These are phyloP conservation scores for Chalciporus chontae DNA, from an alignment of 768 basidiomycete species.

Conservation along the genomic window DNA sequence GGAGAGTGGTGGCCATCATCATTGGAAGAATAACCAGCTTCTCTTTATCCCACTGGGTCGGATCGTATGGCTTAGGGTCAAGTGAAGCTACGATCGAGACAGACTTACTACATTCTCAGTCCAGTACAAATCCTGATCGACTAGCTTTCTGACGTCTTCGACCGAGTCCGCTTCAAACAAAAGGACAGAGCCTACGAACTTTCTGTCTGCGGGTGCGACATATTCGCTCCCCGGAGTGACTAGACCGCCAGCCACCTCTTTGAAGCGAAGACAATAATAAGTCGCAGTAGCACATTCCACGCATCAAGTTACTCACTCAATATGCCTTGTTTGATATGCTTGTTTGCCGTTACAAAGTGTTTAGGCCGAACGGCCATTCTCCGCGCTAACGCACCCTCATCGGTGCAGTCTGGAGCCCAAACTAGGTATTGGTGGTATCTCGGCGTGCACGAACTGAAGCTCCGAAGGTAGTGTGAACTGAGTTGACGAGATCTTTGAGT, in stretches of 20 bases:
- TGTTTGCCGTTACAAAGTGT: constrained; percentile 49
- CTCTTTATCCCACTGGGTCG: constrained; percentile 53
- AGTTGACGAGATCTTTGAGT: neutral
- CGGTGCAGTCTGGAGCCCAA: constrained; percentile 64
- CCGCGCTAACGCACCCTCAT: constrained; percentile 52
- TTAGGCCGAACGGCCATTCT: constrained; percentile 51
- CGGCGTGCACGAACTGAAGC: constrained; percentile 9
- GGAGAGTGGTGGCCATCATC: constrained; percentile 35
- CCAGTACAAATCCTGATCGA: constrained; percentile 45
- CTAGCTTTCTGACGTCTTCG: constrained; percentile 39
- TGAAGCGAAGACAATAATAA: neutral
- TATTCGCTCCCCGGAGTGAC: constrained; percentile 56
- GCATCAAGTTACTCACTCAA: constrained; percentile 42
- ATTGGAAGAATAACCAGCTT: constrained; percentile 49
- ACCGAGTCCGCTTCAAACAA: constrained; percentile 52
- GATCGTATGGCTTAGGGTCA: neutral
- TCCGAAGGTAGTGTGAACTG: constrained; percentile 5
- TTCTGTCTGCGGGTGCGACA: constrained; percentile 43
- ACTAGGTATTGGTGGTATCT: constrained; percentile 37
- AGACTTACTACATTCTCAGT: constrained; percentile 39
- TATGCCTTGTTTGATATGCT: constrained; percentile 39
- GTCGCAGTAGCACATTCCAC: constrained; percentile 9
- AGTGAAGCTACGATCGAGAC: neutral
- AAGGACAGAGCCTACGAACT: constrained; percentile 59
- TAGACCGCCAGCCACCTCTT: constrained; percentile 55